Base-by-base conservation (phyloP, 148 eudicot genomes). In the Rhododendron molle region DNA sequence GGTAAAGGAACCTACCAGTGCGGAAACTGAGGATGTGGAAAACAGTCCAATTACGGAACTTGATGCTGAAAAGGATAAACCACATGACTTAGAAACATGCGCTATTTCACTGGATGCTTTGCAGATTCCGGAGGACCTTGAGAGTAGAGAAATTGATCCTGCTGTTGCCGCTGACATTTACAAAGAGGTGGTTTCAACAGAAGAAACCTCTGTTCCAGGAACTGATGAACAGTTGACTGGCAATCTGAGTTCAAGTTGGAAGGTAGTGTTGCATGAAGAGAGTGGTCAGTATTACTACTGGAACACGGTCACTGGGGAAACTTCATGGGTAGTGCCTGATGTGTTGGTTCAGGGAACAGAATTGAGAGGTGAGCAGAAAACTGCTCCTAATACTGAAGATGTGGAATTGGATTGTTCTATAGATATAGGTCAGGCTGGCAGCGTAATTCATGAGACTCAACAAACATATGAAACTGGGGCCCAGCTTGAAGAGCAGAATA, bases 201-300 rank as follows among this genome's bases (percentile, higher is more conserved):
- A 83, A 58, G 85, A 89, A 67, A 49, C 69, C 2, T 32, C 91
- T 83, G 86, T 40, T 82, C 79, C 87, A 38, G 87, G 74, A 62
- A 79, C 91, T 80, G 93, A 90, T 87, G 32, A 76, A 7, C 92
- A 87, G 67, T 73, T 81, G 79, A 73, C 76, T 46, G 93, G 67
- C 80, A 90, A 87, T 74, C 87, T 62, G 65, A 86, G 47, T 86
- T 89, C 91, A 54, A 86, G 91, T 85, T 97, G 99, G 99, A 95
- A 92, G 89, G 88, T 97, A 92, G 99, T 97, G 83, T 77, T 95
- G 84, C 98, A 97, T 90, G 98, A 97, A 91, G 98, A 97, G 88
- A 97, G 96, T 85, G 91, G 92, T 86, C 93, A 87, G 56, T 92
- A 95, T 88, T 97, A 97, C 85, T 97, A 95, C 85, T 97, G 99